Evolutionary conservation across 495 filamentous ascomycete genomes (phyloP), one percentile per base, ranked within the genome.

Genomic region (Choiromyces venosus): DNA sequence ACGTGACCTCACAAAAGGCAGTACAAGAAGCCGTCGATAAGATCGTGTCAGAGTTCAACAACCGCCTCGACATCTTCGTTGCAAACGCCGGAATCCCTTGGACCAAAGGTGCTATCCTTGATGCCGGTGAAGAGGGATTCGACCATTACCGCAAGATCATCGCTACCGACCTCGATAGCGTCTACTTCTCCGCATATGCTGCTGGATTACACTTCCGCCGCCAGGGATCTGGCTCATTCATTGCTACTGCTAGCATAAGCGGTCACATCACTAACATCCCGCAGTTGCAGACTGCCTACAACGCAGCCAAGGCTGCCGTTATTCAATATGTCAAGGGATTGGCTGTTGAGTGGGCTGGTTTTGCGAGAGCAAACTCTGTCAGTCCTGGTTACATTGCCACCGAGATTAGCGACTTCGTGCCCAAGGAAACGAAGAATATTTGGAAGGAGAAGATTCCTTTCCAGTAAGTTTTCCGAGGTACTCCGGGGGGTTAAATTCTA

Each of bases 371-470:
- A 69, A 97, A 97, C 83, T 88, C 88, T 35, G 83, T 97, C 40
- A 93, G 90, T 4, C 94, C 93, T 1, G 93, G 93, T 6, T 97
- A 95, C 81, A 95, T 96, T 74, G 88, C 87, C 36, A 97, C 93
- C 0, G 93, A 93, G 78, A 91, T 96, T 77, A 91, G 91, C 44
- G 84, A 85, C 75, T 96, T 94, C 77, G 87, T 91, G 10, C 85
- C 89, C 0, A 77, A 87, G 44, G 89, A 91, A 74, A 89, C 87
- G 0, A 94, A 93, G 85, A 85, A 87, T 4, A 86, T 91, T 66
- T 93, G 92, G 89, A 88, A 86, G 74, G 88, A 89, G 71, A 94
- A 92, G 85, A 94, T 91, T 44, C 93, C 93, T 14, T 91, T 96
- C 90, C 91, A 91, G 86, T 88, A 76, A 79, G 85, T 84, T 67